Base-by-base conservation (phyloP, 176 grass and related monocot species). In the Oropetium thomaeum region DNA sequence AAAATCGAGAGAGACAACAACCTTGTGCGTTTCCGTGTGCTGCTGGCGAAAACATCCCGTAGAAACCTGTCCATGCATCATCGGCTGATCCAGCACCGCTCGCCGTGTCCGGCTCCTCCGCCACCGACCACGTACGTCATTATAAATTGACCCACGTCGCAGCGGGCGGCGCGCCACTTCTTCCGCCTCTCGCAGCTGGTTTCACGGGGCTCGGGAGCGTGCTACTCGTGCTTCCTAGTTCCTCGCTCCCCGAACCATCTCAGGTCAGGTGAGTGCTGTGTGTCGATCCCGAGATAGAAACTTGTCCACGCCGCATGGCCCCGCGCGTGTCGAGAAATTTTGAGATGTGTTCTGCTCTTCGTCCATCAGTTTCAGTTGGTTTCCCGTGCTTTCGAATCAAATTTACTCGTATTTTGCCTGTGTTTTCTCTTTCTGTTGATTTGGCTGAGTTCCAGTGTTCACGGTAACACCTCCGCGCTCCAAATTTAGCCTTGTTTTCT, bases 141-240 rank as follows among this genome's bases (percentile, higher is more conserved):
- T 68, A 81, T 81, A 47, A 82, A 82, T 74, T 32, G 70, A 43
- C 48, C 27, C 70, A 74, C 35, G 58, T 65, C 16, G 32, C 28
- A 5, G 13, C 58, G 2, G 37, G 1, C 31, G 47, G 23, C 23
- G 70, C 35, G 23, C n/a, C 25, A 10, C 25, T 2, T 9, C 38
- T 7, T 42, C 8, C 61, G 11, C 16, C 32, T 52, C 9, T 52
- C 4, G 11, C 40, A 28, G n/a, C n/a, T n/a, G n/a, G n/a, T n/a
- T n/a, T n/a, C 33, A 23, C 51, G 53, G 17, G 20, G 23, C n/a
- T 44, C 34, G 23, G 43, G 27, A 22, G 12, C 4, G 10, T 58
- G 70, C 70, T 49, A 15, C 15, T 55, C 54, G 27, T 39, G 29
- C 25, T 38, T 34, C 9, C 42, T 1, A 16, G 11, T 15, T 44